Conservation (phyloP, 495 filamentous ascomycete genomes). For the Penicillium flavigenum region DNA sequence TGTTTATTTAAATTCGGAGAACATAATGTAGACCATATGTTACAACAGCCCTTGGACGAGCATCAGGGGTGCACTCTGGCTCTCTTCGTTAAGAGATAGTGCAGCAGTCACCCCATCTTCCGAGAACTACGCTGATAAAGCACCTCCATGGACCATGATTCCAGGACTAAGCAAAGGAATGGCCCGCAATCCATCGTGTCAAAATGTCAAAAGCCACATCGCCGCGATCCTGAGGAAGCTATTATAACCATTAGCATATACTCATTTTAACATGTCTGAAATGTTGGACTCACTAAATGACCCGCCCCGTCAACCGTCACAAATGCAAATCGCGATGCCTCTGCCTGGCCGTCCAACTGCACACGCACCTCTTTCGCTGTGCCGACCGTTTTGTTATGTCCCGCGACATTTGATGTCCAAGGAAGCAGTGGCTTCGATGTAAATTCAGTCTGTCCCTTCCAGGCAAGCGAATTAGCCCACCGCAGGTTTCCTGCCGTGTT, state of each 20-base stretch:
- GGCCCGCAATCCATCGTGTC: constrained; percentile 34
- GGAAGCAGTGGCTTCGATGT: constrained; percentile 32
- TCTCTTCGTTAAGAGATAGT: not conserved
- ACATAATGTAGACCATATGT: not conserved
- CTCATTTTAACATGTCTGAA: not conserved
- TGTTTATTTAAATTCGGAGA: not conserved
- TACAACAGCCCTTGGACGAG: not conserved
- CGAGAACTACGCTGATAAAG: no score
- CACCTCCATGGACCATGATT: not conserved
- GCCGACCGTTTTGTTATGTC: constrained; percentile 19
- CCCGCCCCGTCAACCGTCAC: constrained; percentile 31
- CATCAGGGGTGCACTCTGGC: not conserved
- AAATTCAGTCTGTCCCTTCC: constrained; percentile 48
- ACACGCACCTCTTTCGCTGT: constrained; percentile 26
- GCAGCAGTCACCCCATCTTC: not conserved
- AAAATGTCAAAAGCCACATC: constrained; percentile 39
- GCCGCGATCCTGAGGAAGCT: constrained; percentile 39
- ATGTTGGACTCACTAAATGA: constrained; percentile 25
- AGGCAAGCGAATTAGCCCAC: constrained; percentile 40
- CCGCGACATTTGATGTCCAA: constrained; percentile 34
- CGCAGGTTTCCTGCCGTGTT: constrained; percentile 46
- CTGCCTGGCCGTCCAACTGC: not conserved
- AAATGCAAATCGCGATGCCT: constrained; percentile 27
- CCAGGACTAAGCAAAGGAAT: constrained; percentile 16
- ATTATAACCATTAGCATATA: constrained; percentile 7